These are phyloP conservation scores for Mrakia blollopis DNA, from an alignment of 768 basidiomycete genomes.

Conservation along the genomic window DNA sequence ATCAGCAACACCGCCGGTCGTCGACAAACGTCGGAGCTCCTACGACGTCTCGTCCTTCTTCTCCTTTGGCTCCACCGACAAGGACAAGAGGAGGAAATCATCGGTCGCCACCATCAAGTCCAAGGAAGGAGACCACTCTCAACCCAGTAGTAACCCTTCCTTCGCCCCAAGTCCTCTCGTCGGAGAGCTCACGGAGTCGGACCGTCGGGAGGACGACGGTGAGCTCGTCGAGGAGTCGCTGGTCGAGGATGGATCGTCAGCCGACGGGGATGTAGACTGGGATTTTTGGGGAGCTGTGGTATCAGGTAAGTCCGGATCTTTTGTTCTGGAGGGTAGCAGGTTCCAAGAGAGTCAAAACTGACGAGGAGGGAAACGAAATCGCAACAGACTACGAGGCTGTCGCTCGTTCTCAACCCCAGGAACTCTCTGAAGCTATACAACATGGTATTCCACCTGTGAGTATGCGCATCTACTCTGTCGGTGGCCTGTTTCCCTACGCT, in stretches of 20 bases:
- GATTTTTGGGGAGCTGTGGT: slow-evolving; percentile 96
- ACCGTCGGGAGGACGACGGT: background rate
- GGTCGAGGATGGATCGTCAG: background rate
- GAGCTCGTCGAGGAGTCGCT: slow-evolving; percentile 29
- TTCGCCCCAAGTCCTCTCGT: background rate
- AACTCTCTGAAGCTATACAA: slow-evolving; percentile 83
- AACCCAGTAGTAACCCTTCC: background rate
- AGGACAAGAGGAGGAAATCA: background rate
- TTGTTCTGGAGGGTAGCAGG: background rate
- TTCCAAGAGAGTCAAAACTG: background rate
- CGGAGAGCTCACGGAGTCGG: background rate
- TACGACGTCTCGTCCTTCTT: background rate
- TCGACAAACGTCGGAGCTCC: background rate
- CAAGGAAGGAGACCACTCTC: background rate
- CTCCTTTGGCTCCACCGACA: background rate
- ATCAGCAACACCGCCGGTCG: background rate
- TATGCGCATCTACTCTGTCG: too few species aligned
- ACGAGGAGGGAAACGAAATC: slow-evolving; percentile 6
- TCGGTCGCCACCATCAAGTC: background rate
- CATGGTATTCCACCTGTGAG: slow-evolving; percentile 70
- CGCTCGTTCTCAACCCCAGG: slow-evolving; percentile 69
- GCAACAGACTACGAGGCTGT: slow-evolving; percentile 73
- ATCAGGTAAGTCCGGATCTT: slow-evolving; percentile 57
- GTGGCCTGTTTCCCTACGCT: too few species aligned
- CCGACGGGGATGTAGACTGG: slow-evolving; percentile 42